phyloP scores from a whole-genome alignment of 1,284 basidiomycete genomes.

The Rhodotorula sp. region DNA sequence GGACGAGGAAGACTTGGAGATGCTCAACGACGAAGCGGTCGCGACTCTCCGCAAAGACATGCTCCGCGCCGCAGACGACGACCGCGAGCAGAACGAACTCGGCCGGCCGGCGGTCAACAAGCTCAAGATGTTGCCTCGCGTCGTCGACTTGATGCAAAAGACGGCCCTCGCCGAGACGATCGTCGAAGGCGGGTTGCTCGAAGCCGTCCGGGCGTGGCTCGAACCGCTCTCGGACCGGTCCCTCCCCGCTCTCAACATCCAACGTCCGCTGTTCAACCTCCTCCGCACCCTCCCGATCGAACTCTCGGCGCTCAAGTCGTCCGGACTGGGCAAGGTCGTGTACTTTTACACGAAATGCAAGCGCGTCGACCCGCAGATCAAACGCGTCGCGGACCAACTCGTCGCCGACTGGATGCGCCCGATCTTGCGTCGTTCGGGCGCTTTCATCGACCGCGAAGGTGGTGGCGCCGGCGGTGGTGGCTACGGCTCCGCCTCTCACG shows the following conservation, averaged over 20 bases:
- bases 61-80: constrained; percentile 81
- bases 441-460: constrained; percentile 65
- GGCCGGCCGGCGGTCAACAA: constrained; percentile 85
- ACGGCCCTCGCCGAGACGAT: constrained; percentile 85
- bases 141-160: constrained; percentile 94
- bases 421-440: constrained; percentile 85
- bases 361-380: constrained; percentile 78
- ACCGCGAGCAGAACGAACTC: constrained; percentile 74
- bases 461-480: neutral
- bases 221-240: constrained; percentile 91
- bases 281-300: constrained; percentile 90
- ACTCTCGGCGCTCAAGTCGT: constrained; percentile 85
- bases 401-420: constrained; percentile 85
- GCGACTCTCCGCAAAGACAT: constrained; percentile 78
- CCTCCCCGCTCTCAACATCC: constrained; percentile 92
- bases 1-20: constrained; percentile 62
- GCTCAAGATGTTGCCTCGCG: constrained; percentile 78
- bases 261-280: constrained; percentile 83
- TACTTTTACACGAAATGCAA: constrained; percentile 95
- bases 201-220: constrained; percentile 87
- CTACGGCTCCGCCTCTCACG: neutral
- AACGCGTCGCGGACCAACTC: constrained; percentile 77
- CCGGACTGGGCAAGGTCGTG: constrained; percentile 84
- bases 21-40: constrained; percentile 88
- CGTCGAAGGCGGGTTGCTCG: constrained; percentile 90